A percentile compares a stretch with the other conserved stretches of the same genome.
Conservation (phyloP, 805 yeast genomes). For the Candida jianshihensis region DNA sequence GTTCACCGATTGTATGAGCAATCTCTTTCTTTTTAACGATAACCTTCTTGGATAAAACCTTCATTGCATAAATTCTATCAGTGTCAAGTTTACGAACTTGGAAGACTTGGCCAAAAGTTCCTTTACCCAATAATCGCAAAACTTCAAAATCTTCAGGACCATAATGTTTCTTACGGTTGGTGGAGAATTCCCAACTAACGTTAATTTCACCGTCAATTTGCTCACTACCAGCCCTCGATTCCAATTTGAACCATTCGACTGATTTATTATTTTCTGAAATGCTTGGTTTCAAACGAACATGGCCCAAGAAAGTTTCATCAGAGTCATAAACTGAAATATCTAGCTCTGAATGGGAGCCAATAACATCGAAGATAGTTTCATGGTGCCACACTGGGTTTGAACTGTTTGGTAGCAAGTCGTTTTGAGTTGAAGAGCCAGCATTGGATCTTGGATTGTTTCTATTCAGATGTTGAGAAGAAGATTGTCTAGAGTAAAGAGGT, state of each 20-base stretch:
- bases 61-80: constrained; percentile 92
- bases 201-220: constrained; percentile 71
- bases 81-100: constrained; percentile 92
- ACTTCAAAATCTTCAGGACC: constrained; percentile 96
- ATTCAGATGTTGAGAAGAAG: constrained; percentile 34
- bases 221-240: constrained; percentile 71
- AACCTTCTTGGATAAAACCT: constrained; percentile 87
- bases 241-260: constrained; percentile 69
- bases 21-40: constrained; percentile 96
- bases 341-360: constrained; percentile 74
- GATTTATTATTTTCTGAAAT: constrained; percentile 24
- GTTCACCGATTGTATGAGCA: constrained; percentile 96
- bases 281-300: constrained; percentile 65
- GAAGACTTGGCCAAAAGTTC: constrained; percentile 96
- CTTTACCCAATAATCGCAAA: constrained; percentile 84
- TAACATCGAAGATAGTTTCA: constrained; percentile 87
- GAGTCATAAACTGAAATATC: constrained; percentile 92
- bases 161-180: constrained; percentile 65
- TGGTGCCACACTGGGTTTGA: constrained; percentile 86
- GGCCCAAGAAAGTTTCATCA: constrained; percentile 84
- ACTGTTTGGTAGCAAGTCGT: constrained; percentile 23
- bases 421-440: constrained; percentile 1
- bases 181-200: constrained; percentile 65
- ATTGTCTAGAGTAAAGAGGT: constrained; percentile 37
- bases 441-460: constrained; percentile 18